phyloP scores from a whole-genome alignment of 164 flowering plant species.

The Annona cherimola region DNA sequence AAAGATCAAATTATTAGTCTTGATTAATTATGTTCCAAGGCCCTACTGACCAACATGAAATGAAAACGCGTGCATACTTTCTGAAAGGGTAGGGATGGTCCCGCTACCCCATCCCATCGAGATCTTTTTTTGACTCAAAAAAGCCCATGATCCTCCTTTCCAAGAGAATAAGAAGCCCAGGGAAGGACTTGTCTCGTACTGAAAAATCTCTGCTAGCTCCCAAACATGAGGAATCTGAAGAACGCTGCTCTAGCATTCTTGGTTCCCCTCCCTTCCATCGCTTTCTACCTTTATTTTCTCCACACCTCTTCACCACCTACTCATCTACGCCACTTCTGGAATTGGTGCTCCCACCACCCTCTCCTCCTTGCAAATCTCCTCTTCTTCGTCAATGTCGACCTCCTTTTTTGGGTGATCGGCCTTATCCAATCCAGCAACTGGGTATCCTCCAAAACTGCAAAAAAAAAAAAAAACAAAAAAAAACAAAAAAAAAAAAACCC shows the following conservation, averaged over 20 bases:
- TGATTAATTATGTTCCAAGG: too few species aligned
- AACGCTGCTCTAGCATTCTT: slow-evolving; percentile 51
- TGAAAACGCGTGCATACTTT: too few species aligned
- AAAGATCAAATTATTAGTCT: too few species aligned
- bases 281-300: slow-evolving; percentile 68
- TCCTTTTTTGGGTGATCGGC: slow-evolving; percentile 78
- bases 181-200: not conserved
- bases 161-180: too few species aligned
- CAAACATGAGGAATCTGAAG: slow-evolving; percentile 38
- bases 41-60: too few species aligned
- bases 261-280: slow-evolving; percentile 72
- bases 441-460: slow-evolving; percentile 30
- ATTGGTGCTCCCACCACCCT: slow-evolving; percentile 84
- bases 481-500: not conserved
- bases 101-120: too few species aligned
- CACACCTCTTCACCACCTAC: slow-evolving; percentile 9
- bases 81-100: too few species aligned
- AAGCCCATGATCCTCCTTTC: too few species aligned
- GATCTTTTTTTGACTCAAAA: too few species aligned
- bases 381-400: slow-evolving; percentile 80
- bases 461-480: too few species aligned
- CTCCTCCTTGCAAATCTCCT: slow-evolving; percentile 58
- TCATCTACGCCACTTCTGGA: slow-evolving; percentile 33
- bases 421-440: slow-evolving; percentile 70
- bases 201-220: not conserved